Evolutionary conservation across 352 stramenopile genomes (phyloP).

Genomic region (Phytophthora ohioensis): DNA sequence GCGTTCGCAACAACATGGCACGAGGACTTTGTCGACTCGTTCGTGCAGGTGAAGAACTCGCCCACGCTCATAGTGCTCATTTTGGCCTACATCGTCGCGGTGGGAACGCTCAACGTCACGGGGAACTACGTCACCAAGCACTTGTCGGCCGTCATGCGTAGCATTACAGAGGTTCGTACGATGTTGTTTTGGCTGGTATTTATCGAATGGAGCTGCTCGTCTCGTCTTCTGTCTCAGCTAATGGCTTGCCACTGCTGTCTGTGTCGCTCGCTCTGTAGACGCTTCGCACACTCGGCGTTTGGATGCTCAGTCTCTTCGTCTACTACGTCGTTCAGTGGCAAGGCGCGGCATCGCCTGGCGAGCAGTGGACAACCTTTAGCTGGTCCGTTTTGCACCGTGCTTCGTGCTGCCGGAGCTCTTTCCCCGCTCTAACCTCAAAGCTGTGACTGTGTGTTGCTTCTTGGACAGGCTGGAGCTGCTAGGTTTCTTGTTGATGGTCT

Average conservation of each 20-base stretch:
- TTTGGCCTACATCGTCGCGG: conserved; percentile 68
- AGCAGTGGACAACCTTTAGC: conserved; percentile 77
- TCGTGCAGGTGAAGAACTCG: conserved; percentile 81
- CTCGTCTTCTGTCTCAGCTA: conserved; percentile 21
- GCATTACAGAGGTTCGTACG: conserved; percentile 76
- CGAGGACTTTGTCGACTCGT: conserved; percentile 84
- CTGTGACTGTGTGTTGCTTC: neutral
- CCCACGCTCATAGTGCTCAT: conserved; percentile 64
- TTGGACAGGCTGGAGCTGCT: conserved; percentile 70
- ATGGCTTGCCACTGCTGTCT: conserved; percentile 25
- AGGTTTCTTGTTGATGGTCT: conserved; percentile 84
- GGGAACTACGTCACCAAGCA: conserved; percentile 91
- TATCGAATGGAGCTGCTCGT: conserved; percentile 1
- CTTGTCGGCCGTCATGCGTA: conserved; percentile 83
- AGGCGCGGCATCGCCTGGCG: conserved; percentile 59
- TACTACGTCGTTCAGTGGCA: conserved; percentile 85
- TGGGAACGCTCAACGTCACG: conserved; percentile 85
- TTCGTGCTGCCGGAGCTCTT: neutral
- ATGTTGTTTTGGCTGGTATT: conserved; percentile 11
- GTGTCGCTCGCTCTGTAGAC: conserved; percentile 46
- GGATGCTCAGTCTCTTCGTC: conserved; percentile 78
- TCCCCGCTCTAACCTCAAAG: conserved; percentile 12
- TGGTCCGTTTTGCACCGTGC: conserved; percentile 50
- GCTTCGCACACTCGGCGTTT: conserved; percentile 82
- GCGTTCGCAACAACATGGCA: conserved; percentile 81